Percentiles rank a stretch among this genome's conserved stretches.
Conservation (phyloP, 305 asterid genomes). For the Solanum hybrid region DNA sequence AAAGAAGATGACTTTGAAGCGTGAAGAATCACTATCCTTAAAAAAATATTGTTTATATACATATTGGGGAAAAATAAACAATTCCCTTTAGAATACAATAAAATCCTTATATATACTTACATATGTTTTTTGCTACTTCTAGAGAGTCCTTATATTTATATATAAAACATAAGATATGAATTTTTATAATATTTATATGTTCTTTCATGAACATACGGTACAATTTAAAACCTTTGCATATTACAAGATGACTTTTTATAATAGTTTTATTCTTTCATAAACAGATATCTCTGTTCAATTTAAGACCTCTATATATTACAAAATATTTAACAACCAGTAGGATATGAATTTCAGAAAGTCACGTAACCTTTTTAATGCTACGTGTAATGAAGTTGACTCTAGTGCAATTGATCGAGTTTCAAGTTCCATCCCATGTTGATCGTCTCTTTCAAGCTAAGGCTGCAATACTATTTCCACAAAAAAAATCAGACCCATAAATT, state of each 20-base stretch:
- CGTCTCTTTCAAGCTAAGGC: neutral
- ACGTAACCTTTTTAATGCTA: neutral
- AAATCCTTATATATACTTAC: neutral
- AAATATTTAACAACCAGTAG: too few species aligned
- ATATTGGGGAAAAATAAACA: neutral
- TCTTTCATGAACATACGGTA: too few species aligned
- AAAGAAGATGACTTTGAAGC: neutral
- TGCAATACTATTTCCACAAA: neutral
- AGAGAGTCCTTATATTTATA: neutral
- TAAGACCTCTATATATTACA: too few species aligned
- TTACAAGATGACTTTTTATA: too few species aligned
- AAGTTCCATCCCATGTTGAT: neutral
- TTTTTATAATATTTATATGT: too few species aligned
- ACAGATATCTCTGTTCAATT: fast-evolving
- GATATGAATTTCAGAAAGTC: neutral
- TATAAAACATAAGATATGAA: too few species aligned
- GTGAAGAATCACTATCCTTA: neutral
- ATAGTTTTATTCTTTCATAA: too few species aligned
- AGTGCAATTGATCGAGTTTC: neutral
- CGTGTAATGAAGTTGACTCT: neutral
- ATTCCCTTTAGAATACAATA: too few species aligned
- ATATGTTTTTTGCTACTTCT: neutral
- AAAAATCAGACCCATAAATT: neutral
- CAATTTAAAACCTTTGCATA: too few species aligned
- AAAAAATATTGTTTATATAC: too few species aligned